phyloP scores from a whole-genome alignment of 1,139 yeast genomes.

The Kodamaea sp. region DNA sequence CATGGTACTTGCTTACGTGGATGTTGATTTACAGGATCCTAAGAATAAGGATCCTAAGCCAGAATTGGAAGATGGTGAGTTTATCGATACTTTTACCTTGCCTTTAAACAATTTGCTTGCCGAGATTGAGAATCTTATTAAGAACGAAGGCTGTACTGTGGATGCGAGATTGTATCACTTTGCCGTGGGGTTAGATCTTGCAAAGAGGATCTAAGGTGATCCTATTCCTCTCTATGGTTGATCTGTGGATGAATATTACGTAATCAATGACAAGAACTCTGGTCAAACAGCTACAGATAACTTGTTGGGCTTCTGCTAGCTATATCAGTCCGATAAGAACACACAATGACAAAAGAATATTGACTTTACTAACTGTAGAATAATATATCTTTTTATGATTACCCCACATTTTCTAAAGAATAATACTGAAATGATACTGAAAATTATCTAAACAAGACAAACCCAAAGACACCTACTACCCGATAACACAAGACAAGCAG shows the following conservation, averaged over 20 bases:
- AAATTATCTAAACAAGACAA: not conserved
- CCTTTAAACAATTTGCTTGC: constrained; percentile 62
- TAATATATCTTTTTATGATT: no score
- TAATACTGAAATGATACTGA: no score
- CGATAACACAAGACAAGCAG: no score
- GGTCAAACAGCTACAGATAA: no score
- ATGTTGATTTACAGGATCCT: constrained; percentile 66
- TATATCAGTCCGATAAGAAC: no score
- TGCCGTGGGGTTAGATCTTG: constrained; percentile 63
- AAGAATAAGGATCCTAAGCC: constrained; percentile 71
- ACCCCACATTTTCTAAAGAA: no score
- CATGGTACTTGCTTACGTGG: constrained; percentile 74
- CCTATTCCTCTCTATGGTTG: no score
- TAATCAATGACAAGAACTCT: no score
- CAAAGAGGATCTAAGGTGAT: constrained; percentile 8
- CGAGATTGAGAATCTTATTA: constrained; percentile 49
- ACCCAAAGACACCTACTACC: not conserved
- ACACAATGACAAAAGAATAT: no score
- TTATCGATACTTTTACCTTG: constrained; percentile 76
- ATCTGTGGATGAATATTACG: no score
- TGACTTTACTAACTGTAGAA: no score
- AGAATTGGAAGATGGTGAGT: constrained; percentile 84
- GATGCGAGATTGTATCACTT: constrained; percentile 88
- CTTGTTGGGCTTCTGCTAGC: no score
- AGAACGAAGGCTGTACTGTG: constrained; percentile 65